phyloP scores from a whole-genome alignment of 108 stramenopile genomes.

The Licmophora abbreviata region DNA sequence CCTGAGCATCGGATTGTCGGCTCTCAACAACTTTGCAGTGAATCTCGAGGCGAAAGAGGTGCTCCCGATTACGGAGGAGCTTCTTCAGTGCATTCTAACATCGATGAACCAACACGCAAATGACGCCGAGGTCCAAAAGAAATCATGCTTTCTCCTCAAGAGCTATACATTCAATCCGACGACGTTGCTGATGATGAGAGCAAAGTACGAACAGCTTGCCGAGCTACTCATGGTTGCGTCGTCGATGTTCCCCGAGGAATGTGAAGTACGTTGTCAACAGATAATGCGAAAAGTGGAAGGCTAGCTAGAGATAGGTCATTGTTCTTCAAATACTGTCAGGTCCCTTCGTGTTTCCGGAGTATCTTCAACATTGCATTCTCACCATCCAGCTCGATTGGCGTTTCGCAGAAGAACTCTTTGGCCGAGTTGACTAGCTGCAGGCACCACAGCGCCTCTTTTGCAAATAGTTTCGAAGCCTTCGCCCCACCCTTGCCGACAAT shows the following conservation, averaged over 20 bases:
- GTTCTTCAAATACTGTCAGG: not conserved
- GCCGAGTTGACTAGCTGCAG: slow-evolving; percentile 7
- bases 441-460: too few relatives aligned
- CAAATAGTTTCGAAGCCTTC: too few relatives aligned
- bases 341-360: not conserved
- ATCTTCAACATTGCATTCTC: too few relatives aligned
- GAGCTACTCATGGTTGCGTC: slow-evolving; percentile 11
- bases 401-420: slow-evolving; percentile 9
- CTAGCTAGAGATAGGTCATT: not conserved
- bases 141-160: slow-evolving; percentile 22
- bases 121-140: slow-evolving; percentile 18
- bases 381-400: not conserved
- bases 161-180: slow-evolving; percentile 13
- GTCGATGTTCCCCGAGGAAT: slow-evolving; percentile 11
- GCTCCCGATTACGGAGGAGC: slow-evolving; percentile 4
- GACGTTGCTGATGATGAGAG: slow-evolving; percentile 13
- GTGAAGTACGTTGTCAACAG: slow-evolving; percentile 6
- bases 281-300: not conserved
- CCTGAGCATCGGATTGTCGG: slow-evolving; percentile 16
- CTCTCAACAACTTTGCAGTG: slow-evolving; percentile 28
- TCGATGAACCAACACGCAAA: slow-evolving; percentile 18
- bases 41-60: slow-evolving; percentile 9
- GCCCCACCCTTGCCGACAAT: too few relatives aligned
- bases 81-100: slow-evolving; percentile 6
- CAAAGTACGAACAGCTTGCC: slow-evolving; percentile 3